Percentiles rank a stretch among this genome's conserved stretches.
Evolutionary conservation across 768 basidiomycete species (phyloP).

Genomic region (Calvatia gigantea): DNA sequence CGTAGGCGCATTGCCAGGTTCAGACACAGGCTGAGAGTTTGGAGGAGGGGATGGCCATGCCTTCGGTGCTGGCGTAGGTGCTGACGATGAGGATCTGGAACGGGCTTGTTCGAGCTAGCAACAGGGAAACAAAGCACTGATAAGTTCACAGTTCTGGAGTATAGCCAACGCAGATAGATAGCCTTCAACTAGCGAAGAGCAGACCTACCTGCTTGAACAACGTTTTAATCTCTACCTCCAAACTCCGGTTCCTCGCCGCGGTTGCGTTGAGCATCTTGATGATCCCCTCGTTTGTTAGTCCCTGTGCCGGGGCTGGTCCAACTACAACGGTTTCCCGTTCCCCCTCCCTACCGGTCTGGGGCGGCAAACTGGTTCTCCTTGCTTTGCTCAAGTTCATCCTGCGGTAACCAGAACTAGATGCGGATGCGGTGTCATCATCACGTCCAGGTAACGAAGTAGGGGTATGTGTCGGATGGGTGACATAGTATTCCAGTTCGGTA

Average conservation of each 20-base stretch:
- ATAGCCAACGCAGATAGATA: background rate
- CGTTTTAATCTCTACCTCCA: slow-evolving; percentile 42
- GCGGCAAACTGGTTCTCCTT: background rate
- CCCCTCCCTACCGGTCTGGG: background rate
- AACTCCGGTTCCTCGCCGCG: slow-evolving; percentile 34
- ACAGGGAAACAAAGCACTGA: slow-evolving; percentile 13
- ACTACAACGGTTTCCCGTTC: background rate
- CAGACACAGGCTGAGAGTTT: background rate
- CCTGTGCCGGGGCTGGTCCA: background rate
- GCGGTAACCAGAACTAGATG: background rate
- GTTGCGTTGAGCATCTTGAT: slow-evolving; percentile 36
- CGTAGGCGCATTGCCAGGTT: background rate
- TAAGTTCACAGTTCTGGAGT: slow-evolving; percentile 3
- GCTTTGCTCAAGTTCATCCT: background rate
- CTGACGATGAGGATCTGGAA: background rate
- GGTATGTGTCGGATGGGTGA: slow-evolving; percentile 14
- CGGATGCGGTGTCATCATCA: background rate
- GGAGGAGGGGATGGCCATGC: slow-evolving; percentile 2
- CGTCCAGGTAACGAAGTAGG: slow-evolving; percentile 6
- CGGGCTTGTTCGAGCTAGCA: slow-evolving; percentile 21
- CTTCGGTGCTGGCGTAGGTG: slow-evolving; percentile 10
- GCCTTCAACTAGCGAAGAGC: background rate
- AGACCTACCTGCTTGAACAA: slow-evolving; percentile 32
- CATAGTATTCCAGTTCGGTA: slow-evolving; percentile 43
- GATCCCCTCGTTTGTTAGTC: slow-evolving; percentile 34